Evolutionary conservation across 2,329 filamentous ascomycete species (phyloP).

Genomic region (Pseudogymnoascus pannorum): DNA sequence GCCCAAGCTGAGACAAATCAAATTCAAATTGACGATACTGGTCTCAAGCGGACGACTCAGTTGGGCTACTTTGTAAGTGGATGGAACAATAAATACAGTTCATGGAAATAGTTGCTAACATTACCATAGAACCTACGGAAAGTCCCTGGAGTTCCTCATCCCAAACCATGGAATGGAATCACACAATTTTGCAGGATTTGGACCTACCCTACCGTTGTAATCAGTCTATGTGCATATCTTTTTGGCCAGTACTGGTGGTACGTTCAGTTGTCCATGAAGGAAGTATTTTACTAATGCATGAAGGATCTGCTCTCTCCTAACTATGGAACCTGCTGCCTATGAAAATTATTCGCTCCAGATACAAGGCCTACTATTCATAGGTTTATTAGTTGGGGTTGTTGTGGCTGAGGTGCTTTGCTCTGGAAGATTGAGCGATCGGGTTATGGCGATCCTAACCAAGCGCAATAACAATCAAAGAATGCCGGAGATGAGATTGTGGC

Average conservation of each 20-base stretch:
- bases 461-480: conserved; percentile 36
- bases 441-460: conserved; percentile 40
- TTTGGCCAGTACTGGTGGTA: conserved; percentile 52
- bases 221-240: conserved; percentile 42
- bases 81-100: conserved; percentile 29
- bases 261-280: not conserved
- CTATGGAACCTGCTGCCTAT: conserved; percentile 27
- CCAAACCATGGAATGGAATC: conserved; percentile 39
- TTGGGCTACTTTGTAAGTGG: conserved; percentile 21
- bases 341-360: conserved; percentile 34
- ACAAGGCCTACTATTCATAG: conserved; percentile 45
- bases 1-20: not conserved
- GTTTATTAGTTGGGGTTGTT: conserved; percentile 45
- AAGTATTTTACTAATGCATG: not conserved
- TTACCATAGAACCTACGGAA: conserved; percentile 38
- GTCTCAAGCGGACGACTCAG: conserved; percentile 16
- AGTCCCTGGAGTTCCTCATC: conserved; percentile 44
- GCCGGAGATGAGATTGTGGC: conserved; percentile 49
- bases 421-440: conserved; percentile 44
- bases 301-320: conserved; percentile 14
- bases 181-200: conserved; percentile 41
- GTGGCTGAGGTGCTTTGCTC: conserved; percentile 45
- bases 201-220: conserved; percentile 37
- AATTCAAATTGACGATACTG: not conserved
- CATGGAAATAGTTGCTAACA: conserved; percentile 22